A percentile compares a stretch with the other conserved stretches of the same genome.
Conservation (phyloP, 2,329 filamentous ascomycete genomes). For the Alternaria gansuensis region DNA sequence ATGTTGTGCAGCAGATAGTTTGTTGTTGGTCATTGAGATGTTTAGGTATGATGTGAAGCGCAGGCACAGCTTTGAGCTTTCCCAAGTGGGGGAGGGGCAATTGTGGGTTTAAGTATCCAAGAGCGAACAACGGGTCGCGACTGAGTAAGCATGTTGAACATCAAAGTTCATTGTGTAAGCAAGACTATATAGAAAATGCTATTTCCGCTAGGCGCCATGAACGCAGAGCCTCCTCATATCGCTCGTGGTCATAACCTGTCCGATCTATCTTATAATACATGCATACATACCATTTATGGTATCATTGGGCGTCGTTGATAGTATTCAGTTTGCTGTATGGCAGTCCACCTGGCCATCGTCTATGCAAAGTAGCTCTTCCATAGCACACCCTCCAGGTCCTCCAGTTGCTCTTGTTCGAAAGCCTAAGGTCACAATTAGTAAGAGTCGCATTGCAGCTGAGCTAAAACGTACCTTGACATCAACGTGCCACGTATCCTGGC, state of each 20-base stretch:
- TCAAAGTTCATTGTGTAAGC: conserved; percentile 7
- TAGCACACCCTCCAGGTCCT: conserved; percentile 92
- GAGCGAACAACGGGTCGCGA: background rate
- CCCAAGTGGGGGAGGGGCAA: conserved; percentile 35
- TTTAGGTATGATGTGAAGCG: conserved; percentile 15
- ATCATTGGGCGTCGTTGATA: background rate
- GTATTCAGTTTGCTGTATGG: background rate
- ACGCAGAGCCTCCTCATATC: conserved; percentile 17
- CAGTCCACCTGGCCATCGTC: background rate
- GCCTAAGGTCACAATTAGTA: conserved; percentile 57
- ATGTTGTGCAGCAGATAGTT: background rate
- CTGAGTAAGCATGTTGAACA: conserved; percentile 23
- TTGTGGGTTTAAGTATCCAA: conserved; percentile 13
- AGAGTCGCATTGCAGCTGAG: background rate
- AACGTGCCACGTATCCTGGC: conserved; percentile 97
- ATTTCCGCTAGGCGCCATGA: conserved; percentile 9
- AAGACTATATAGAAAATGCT: conserved; percentile 15
- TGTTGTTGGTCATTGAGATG: background rate
- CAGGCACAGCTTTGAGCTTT: conserved; percentile 15
- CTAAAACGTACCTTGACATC: conserved; percentile 83
- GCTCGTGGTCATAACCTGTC: conserved; percentile 3
- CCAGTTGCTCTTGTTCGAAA: conserved; percentile 90
- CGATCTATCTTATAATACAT: conserved; percentile 23
- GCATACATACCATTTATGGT: background rate
- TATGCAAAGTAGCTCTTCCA: conserved; percentile 99